These are phyloP conservation scores for Micractinium sp. DNA, from an alignment of 139 green algal species.

Conservation along the genomic window DNA sequence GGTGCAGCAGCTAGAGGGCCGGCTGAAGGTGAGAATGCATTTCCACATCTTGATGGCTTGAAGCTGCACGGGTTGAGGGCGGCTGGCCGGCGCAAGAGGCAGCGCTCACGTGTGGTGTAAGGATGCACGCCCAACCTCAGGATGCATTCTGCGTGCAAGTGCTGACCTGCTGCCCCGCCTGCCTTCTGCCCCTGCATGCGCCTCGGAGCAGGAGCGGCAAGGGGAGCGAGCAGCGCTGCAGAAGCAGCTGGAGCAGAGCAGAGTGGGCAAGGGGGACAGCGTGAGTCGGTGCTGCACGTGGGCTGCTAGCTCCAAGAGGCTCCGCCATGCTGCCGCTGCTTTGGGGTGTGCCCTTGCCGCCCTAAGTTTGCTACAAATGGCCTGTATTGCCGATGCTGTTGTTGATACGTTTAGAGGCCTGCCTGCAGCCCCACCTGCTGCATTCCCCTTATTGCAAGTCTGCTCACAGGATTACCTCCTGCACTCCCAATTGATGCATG, in stretches of 20 bases:
- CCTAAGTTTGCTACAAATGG: too few species aligned
- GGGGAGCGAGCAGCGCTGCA: constrained; percentile 38
- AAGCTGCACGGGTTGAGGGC: too few species aligned
- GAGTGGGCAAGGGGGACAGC: constrained; percentile 63
- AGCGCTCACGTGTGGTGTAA: too few species aligned
- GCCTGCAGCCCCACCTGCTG: background rate
- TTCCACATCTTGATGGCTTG: too few species aligned
- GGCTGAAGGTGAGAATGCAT: constrained; percentile 13
- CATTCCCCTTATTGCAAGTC: background rate
- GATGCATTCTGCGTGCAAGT: too few species aligned
- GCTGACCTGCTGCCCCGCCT: background rate
- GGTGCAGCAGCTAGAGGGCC: constrained; percentile 22
- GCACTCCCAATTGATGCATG: too few species aligned
- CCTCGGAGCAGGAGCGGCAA: background rate
- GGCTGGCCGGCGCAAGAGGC: too few species aligned
- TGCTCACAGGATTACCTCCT: background rate
- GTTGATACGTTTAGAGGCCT: too few species aligned
- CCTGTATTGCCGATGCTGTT: background rate
- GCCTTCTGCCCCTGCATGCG: background rate
- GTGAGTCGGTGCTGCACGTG: constrained; percentile 28
- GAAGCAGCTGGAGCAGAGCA: constrained; percentile 44
- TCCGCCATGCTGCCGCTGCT: background rate
- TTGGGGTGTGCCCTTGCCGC: background rate
- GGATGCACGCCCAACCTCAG: too few species aligned
- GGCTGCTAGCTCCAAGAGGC: background rate